phyloP scores from a whole-genome alignment of 2,329 filamentous ascomycete genomes.

The Microdochium bolleyi region DNA sequence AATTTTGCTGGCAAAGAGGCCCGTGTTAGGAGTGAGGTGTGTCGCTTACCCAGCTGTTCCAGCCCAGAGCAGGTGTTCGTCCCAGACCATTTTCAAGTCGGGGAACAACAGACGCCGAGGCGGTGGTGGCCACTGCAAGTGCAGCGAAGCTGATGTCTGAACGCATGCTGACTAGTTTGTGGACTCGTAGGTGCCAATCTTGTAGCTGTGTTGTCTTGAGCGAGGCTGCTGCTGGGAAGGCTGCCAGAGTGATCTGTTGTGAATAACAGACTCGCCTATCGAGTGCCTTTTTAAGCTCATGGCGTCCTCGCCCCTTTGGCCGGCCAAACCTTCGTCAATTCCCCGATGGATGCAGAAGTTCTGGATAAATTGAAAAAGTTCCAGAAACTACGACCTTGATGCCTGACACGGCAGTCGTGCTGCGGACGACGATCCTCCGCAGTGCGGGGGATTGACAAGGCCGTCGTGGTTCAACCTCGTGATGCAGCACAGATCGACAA shows the following conservation, averaged over 20 bases:
- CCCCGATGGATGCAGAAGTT: background rate
- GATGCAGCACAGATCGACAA: background rate
- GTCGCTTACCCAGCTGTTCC: slow-evolving; percentile 10
- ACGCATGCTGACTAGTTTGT: background rate
- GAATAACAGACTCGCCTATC: too few relatives aligned
- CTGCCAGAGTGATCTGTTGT: too few relatives aligned
- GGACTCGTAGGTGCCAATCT: too few relatives aligned
- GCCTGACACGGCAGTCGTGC: background rate
- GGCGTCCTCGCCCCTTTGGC: background rate
- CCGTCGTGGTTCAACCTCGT: background rate
- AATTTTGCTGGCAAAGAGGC: background rate
- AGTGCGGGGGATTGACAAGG: background rate
- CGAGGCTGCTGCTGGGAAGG: too few relatives aligned
- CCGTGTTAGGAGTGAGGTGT: background rate
- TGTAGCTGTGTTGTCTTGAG: too few relatives aligned
- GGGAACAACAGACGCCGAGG: background rate
- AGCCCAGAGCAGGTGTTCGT: slow-evolving; percentile 9
- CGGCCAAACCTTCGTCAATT: background rate
- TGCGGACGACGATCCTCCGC: background rate
- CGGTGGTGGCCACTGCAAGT: slow-evolving; percentile 9
- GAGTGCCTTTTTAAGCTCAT: too few relatives aligned
- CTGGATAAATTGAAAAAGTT: background rate
- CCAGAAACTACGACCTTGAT: background rate
- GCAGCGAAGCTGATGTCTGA: slow-evolving; percentile 2
- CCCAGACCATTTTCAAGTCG: slow-evolving; percentile 9